Base-by-base conservation (phyloP, 2,329 filamentous ascomycete species). In the Myriosclerotinia curreyana region DNA sequence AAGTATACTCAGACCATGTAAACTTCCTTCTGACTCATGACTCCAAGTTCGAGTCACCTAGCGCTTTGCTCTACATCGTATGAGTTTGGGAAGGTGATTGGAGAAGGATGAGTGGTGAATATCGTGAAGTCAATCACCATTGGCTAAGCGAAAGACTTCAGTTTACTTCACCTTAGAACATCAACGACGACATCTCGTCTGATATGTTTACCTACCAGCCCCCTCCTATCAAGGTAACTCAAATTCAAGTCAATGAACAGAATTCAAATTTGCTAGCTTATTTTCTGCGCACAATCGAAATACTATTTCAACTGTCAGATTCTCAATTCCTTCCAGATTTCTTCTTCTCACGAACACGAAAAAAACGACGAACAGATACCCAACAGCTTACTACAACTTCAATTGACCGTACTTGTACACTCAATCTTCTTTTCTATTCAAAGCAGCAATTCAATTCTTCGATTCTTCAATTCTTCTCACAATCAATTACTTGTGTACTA, bases 31-130 rank as follows among this genome's bases (percentile, higher is more conserved):
- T 25, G 1, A 7, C 17, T 20, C 2, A 25, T 48, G 1, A 36
- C 1, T 34, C 5, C 3, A 36, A 15, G 14, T 0, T 1, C 8
- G 7, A 31, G 15, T 20, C 8, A 17, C 15, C 1, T 11, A 17
- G 1, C 20, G 1, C 20, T 34, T 17, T 28, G 5, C 12, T 56
- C 8, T 4, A 36, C 2, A 22, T 48, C 7, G 2, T 12, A 8
- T 25, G 20, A 5, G 14, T 48, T 22, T 25, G 5, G 8, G 15
- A 48, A 28, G 17, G 28, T n/a, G n/a, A n/a, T 31, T 48, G 28
- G 28, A 28, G 36, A 25, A 31, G 20, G 31, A 59, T 48, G 31
- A 22, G 14, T 12, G 14, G 55, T 48, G 31, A 59, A 59, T 48
- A 48, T 59, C n/a, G 31, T 3, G 9, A 48, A 42, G 42, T 38